Evolutionary conservation across 257 asterid genomes (phyloP).

Genomic region (Solanum bulbocastanum): DNA sequence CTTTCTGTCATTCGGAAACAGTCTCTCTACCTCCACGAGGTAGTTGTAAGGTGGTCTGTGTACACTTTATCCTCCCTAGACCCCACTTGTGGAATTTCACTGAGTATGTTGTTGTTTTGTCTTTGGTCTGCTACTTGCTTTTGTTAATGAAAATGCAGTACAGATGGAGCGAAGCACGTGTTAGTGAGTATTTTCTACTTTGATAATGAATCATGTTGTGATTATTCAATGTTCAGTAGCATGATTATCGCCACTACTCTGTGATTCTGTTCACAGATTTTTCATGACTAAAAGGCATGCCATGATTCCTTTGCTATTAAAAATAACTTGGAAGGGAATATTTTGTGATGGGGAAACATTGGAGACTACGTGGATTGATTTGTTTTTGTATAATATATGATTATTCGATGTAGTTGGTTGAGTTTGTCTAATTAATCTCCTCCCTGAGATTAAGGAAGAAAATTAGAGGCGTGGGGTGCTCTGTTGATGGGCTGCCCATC

Average conservation of each 20-base stretch:
- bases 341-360: slow-evolving; percentile 9
- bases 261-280: not conserved
- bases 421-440: not conserved
- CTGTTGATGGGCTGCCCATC: slow-evolving; percentile 9
- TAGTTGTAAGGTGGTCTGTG: no score
- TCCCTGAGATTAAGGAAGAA: not conserved
- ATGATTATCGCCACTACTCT: slow-evolving; percentile 2
- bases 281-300: not conserved
- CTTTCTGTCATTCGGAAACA: not conserved
- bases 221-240: not conserved
- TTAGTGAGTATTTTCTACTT: not conserved
- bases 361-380: slow-evolving; percentile 15
- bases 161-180: slow-evolving; percentile 2
- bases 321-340: not conserved
- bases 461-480: not conserved
- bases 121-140: not conserved
- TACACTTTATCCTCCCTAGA: not conserved
- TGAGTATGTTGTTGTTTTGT: not conserved
- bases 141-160: not conserved
- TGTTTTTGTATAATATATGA: not conserved
- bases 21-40: no score
- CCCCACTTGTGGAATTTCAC: not conserved
- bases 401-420: not conserved
- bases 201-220: not conserved
- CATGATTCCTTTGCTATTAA: slow-evolving; percentile 4